Conservation (phyloP, 2,329 filamentous ascomycete species). For the Chaetomium sp. region DNA sequence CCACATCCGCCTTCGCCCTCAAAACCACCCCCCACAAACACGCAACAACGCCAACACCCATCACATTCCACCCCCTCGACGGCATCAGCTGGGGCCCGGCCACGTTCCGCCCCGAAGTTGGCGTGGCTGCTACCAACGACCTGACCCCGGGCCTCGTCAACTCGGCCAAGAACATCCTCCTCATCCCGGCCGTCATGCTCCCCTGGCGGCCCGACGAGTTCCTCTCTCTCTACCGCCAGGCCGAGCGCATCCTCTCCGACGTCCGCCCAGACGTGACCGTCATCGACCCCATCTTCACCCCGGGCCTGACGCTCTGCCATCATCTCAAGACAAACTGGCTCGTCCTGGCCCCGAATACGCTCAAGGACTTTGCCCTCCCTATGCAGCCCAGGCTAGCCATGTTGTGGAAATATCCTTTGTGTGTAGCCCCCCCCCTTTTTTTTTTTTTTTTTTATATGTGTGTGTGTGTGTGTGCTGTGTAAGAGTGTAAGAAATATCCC, state of each 20-base stretch:
- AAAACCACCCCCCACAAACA: neutral
- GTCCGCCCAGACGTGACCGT: neutral
- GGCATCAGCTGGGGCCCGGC: neutral
- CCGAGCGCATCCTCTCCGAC: neutral
- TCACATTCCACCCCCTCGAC: neutral
- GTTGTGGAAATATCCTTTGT: slow-evolving; percentile 7
- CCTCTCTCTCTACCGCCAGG: neutral
- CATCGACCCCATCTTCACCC: slow-evolving; percentile 3
- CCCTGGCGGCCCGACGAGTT: neutral
- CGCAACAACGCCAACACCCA: neutral
- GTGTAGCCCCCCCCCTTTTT: neutral
- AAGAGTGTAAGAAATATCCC: no score
- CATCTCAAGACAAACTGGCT: neutral
- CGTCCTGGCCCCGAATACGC: slow-evolving; percentile 5
- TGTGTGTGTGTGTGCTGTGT: no score
- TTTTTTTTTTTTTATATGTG: no score
- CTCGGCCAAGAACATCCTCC: neutral
- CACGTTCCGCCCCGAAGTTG: slow-evolving; percentile 3
- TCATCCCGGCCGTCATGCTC: slow-evolving; percentile 2
- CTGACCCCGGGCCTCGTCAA: neutral
- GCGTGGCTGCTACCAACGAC: neutral
- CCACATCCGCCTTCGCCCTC: neutral
- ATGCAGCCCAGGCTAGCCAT: slow-evolving; percentile 2
- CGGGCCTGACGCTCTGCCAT: neutral
- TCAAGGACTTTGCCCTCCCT: slow-evolving; percentile 9